Evolutionary conservation across 2,329 filamentous ascomycete species (phyloP).

Genomic region (Emergomyces africanus): DNA sequence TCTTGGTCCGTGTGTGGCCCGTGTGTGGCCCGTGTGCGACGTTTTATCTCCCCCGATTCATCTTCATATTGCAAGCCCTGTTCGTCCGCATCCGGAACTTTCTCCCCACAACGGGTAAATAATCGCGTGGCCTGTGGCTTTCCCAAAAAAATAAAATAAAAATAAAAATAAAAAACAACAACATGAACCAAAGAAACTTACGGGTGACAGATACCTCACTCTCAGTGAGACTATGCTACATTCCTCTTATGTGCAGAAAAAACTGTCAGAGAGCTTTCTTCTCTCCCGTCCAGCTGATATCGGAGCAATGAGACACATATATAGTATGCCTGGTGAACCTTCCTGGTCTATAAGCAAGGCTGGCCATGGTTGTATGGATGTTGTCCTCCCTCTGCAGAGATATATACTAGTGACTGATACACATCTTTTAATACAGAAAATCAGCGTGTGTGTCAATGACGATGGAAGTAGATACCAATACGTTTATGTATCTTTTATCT

Average conservation of each 20-base stretch:
- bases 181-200: neutral
- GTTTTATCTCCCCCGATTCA: neutral
- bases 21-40: no score
- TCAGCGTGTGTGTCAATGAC: no score
- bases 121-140: neutral
- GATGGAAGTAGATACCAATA: no score
- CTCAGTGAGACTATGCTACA: neutral
- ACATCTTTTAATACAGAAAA: no score
- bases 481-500: no score
- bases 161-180: no score
- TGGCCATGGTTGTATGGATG: neutral
- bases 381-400: neutral
- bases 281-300: neutral
- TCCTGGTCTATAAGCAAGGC: neutral
- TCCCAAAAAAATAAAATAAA: no score
- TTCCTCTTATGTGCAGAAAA: neutral
- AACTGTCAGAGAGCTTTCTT: no score
- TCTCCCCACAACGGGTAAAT: no score
- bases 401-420: neutral
- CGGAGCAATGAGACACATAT: neutral
- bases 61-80: no score
- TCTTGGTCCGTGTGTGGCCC: no score
- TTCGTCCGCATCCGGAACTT: neutral
- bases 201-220: neutral
- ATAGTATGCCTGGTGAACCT: neutral